Evolutionary conservation across 768 basidiomycete species (phyloP), one percentile per base, ranked within the genome.

Genomic region (button mushroom (Agaricus bisporus)): DNA sequence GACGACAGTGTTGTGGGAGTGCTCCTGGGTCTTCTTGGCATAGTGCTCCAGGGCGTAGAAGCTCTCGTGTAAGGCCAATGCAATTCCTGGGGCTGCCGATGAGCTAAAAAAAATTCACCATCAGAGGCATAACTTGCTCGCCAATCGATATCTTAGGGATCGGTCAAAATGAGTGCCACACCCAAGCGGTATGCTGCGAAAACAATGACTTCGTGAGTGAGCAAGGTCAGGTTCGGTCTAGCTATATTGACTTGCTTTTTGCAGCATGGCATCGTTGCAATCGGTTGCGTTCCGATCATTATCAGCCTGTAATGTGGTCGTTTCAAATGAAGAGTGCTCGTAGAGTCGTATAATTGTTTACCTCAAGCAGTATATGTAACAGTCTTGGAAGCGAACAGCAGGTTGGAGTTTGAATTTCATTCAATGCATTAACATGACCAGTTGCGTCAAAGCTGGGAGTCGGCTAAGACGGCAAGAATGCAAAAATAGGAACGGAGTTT

Each of bases 231-330:
- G 11, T 8, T 28, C 12, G 25, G 6, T 45, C 15, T 32, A 26
- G 11, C 28, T 12, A 44, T 8, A 18, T 45, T 45, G 25, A 9
- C 25, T 14, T 28, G 15, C 2, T 29, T 12, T 12, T n/a, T 2
- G 2, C 41, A 65, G 66, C 52, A 54, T 12, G 74, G 75, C 2
- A 14, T 78, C 10, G 50, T 78, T 54, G 64, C 61, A 44, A 54
- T 75, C 49, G 73, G 63, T n/a, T 78, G 77, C 59, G 57, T 60
- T 11, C 68, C 71, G 11, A 65, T 77, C 64, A 63, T 63, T 25
- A 64, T 68, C 48, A 62, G 57, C 53, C 55, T 64, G 39, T 67
- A 58, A 56, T 37, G 12, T 20, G 25, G 15, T 9, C 3, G 5
- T 39, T 39, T 32, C 8, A 32, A 6, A 32, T 32, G 3, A 32